These are phyloP conservation scores for Phytophthora pistaciae DNA, from an alignment of 352 stramenopile species.

Conservation along the genomic window DNA sequence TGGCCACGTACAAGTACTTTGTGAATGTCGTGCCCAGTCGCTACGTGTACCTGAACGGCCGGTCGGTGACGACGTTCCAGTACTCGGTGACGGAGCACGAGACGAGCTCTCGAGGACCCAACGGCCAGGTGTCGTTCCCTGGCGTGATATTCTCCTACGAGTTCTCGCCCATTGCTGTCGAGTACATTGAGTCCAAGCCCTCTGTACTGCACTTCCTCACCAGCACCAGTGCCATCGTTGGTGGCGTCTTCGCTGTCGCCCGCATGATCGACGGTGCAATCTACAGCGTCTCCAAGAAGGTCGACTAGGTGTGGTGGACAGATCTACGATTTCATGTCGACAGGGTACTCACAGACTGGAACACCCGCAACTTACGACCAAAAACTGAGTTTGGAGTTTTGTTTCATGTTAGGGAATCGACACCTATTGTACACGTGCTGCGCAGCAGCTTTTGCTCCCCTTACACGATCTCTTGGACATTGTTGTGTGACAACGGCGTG, in stretches of 20 bases:
- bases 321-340: background rate
- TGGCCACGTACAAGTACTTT: slow-evolving; percentile 92
- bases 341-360: slow-evolving; percentile 13
- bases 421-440: slow-evolving; percentile 40
- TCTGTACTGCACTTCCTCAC: slow-evolving; percentile 89
- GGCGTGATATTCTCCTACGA: slow-evolving; percentile 91
- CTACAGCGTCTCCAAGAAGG: slow-evolving; percentile 91
- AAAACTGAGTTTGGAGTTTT: slow-evolving; percentile 28
- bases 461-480: slow-evolving; percentile 39
- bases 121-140: slow-evolving; percentile 76
- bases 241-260: slow-evolving; percentile 87
- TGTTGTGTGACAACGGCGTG: slow-evolving; percentile 1
- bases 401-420: slow-evolving; percentile 26
- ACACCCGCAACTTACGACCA: slow-evolving; percentile 24
- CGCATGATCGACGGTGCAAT: slow-evolving; percentile 89
- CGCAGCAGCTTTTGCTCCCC: slow-evolving; percentile 18
- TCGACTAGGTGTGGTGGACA: slow-evolving; percentile 62
- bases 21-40: slow-evolving; percentile 86
- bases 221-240: slow-evolving; percentile 88
- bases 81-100: slow-evolving; percentile 91
- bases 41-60: slow-evolving; percentile 85
- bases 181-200: slow-evolving; percentile 89
- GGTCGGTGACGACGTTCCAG: slow-evolving; percentile 80
- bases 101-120: slow-evolving; percentile 47
- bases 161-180: slow-evolving; percentile 90